These are phyloP conservation scores for Medicago arabica DNA, from an alignment of 306 rosid species.

Conservation along the genomic window DNA sequence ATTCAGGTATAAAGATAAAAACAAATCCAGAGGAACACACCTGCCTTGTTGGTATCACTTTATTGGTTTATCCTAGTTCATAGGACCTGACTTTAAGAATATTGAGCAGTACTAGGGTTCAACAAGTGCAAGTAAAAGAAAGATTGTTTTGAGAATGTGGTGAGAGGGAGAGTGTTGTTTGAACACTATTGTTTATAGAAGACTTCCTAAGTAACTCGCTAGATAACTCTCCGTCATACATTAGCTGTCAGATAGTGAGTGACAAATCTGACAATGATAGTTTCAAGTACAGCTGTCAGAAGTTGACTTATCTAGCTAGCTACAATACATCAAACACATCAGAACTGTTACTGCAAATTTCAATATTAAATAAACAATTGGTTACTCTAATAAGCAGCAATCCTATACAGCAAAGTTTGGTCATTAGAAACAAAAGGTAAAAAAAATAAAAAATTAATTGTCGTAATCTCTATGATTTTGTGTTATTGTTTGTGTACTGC, in stretches of 20 bases:
- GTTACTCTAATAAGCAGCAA: background rate
- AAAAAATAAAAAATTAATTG: background rate
- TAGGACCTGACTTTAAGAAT: background rate
- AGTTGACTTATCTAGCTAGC: background rate
- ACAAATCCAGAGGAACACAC: conserved; percentile 10
- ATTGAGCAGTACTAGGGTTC: background rate
- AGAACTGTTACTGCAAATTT: conserved; percentile 1
- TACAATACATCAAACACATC: background rate
- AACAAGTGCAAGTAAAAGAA: background rate
- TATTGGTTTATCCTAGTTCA: background rate
- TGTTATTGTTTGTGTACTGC: conserved; percentile 1
- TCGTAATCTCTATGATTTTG: background rate
- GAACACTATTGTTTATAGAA: background rate
- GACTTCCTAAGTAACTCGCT: background rate
- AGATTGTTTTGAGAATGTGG: background rate
- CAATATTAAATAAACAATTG: conserved; percentile 1
- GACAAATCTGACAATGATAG: background rate
- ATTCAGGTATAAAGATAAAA: conserved; percentile 71
- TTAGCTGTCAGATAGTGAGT: background rate
- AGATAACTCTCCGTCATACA: background rate
- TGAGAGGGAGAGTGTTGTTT: background rate
- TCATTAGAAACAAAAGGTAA: background rate
- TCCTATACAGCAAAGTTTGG: background rate
- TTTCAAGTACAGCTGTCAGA: background rate
- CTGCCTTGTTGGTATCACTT: background rate